Conservation (phyloP, 495 filamentous ascomycete genomes). For the Ascodesmis nigricans region DNA sequence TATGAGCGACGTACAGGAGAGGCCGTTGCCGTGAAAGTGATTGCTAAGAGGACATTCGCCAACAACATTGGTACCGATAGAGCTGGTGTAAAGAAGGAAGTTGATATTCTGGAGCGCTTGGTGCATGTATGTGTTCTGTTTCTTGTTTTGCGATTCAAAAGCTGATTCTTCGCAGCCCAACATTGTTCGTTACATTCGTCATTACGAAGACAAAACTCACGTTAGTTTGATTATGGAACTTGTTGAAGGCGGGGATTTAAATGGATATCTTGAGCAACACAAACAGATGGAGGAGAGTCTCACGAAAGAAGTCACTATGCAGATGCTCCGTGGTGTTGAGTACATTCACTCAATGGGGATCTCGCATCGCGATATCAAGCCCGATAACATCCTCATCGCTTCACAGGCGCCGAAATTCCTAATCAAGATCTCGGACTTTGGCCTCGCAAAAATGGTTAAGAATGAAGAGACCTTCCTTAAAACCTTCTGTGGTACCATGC, state of each 20-base stretch:
- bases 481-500: conserved; percentile 85
- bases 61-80: conserved; percentile 56
- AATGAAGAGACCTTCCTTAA: conserved; percentile 75
- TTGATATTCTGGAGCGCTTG: conserved; percentile 72
- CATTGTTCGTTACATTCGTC: conserved; percentile 74
- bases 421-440: conserved; percentile 91
- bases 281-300: conserved; percentile 42
- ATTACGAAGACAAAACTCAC: conserved; percentile 51
- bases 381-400: conserved; percentile 80
- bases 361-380: conserved; percentile 92
- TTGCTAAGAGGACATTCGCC: conserved; percentile 73
- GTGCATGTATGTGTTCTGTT: conserved; percentile 42
- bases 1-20: conserved; percentile 57
- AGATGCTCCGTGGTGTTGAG: conserved; percentile 60
- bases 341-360: conserved; percentile 73
- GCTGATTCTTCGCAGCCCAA: conserved; percentile 39
- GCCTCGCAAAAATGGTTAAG: conserved; percentile 75
- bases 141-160: neutral
- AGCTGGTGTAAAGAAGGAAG: conserved; percentile 55
- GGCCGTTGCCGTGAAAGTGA: conserved; percentile 71
- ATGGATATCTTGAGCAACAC: conserved; percentile 37
- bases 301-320: conserved; percentile 45
- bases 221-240: conserved; percentile 90
- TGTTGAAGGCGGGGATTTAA: conserved; percentile 68
- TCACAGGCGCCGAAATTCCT: conserved; percentile 45